Percentiles rank a stretch among this genome's conserved stretches.
Evolutionary conservation across 2,329 filamentous ascomycete species (phyloP).

Genomic region (Lachnellula subtilissima): DNA sequence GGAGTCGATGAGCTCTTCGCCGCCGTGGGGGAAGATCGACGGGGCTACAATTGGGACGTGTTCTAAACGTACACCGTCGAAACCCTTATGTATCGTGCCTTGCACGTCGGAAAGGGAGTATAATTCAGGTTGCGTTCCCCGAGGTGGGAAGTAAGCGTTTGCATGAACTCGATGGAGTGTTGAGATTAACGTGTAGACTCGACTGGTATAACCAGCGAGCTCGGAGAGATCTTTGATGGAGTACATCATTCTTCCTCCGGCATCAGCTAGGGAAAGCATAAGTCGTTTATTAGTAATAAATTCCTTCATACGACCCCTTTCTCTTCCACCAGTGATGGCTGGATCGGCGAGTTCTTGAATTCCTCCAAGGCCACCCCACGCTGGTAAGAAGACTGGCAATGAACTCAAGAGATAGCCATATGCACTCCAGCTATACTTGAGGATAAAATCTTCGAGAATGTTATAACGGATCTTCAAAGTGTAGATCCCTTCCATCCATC

Average conservation of each 20-base stretch:
- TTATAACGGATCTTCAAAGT: conserved; percentile 97
- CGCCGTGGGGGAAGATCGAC: conserved; percentile 79
- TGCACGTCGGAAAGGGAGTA: conserved; percentile 89
- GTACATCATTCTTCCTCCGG: conserved; percentile 98
- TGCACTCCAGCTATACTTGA: conserved; percentile 98
- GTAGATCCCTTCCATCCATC: conserved; percentile 98
- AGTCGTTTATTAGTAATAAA: conserved; percentile 99
- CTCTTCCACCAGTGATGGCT: conserved; percentile 52
- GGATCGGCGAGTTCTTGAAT: conserved; percentile 58
- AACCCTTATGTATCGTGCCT: conserved; percentile 89
- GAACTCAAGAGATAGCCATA: conserved; percentile 94
- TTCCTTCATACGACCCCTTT: conserved; percentile 89
- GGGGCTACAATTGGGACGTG: conserved; percentile 91
- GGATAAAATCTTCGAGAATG: conserved; percentile 94
- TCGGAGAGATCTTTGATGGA: conserved; percentile 97
- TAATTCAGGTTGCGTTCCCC: conserved; percentile 66
- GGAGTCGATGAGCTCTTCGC: conserved; percentile 85
- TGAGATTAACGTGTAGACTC: conserved; percentile 92
- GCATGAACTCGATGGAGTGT: conserved; percentile 92
- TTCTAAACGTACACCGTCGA: conserved; percentile 89
- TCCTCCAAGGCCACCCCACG: conserved; percentile 83
- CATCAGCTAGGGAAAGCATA: conserved; percentile 95
- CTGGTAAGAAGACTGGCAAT: conserved; percentile 87
- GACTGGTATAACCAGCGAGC: conserved; percentile 89
- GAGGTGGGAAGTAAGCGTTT: conserved; percentile 71